Evolutionary conservation across 208 protist genomes (phyloP).

Genomic region (Crithidia thermophila): DNA sequence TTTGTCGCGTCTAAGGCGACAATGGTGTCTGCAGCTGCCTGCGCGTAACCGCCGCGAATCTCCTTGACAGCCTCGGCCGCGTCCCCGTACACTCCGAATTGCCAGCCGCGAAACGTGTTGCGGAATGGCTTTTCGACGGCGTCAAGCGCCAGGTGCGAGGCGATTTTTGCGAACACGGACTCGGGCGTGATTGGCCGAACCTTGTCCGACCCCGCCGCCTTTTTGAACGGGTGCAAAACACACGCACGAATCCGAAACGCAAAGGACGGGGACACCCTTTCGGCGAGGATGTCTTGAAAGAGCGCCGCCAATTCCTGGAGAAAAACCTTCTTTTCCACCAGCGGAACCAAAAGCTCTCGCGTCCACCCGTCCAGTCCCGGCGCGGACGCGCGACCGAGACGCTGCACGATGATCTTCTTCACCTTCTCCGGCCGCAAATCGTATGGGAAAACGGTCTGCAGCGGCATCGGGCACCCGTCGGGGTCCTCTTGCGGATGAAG

Average conservation of each 20-base stretch:
- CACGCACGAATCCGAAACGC: slow-evolving; percentile 22
- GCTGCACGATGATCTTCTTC: not conserved
- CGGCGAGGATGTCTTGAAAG: slow-evolving; percentile 26
- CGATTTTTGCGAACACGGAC: slow-evolving; percentile 26
- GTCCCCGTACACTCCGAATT: slow-evolving; percentile 32
- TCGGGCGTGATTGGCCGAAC: slow-evolving; percentile 42
- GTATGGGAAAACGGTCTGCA: not conserved
- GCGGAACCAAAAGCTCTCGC: slow-evolving; percentile 21
- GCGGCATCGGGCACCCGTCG: not conserved
- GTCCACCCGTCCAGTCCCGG: slow-evolving; percentile 38
- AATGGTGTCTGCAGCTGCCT: slow-evolving; percentile 7
- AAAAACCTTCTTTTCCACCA: slow-evolving; percentile 12
- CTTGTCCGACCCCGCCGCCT: slow-evolving; percentile 13
- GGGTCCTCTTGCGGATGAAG: slow-evolving; percentile 18
- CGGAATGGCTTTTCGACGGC: slow-evolving; percentile 1
- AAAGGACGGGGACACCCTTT: slow-evolving; percentile 19
- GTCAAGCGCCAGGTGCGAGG: slow-evolving; percentile 26
- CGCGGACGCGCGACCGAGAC: slow-evolving; percentile 19
- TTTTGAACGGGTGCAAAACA: slow-evolving; percentile 25
- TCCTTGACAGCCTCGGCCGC: slow-evolving; percentile 17
- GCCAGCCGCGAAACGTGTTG: not conserved
- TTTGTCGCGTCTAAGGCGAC: slow-evolving; percentile 40
- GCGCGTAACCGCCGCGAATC: slow-evolving; percentile 5
- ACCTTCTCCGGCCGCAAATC: slow-evolving; percentile 11
- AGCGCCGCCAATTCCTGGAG: slow-evolving; percentile 22